Percentiles rank a stretch among this genome's conserved stretches.
Evolutionary conservation across 2,329 filamentous ascomycete species (phyloP).

Genomic region (Alternaria viburni): DNA sequence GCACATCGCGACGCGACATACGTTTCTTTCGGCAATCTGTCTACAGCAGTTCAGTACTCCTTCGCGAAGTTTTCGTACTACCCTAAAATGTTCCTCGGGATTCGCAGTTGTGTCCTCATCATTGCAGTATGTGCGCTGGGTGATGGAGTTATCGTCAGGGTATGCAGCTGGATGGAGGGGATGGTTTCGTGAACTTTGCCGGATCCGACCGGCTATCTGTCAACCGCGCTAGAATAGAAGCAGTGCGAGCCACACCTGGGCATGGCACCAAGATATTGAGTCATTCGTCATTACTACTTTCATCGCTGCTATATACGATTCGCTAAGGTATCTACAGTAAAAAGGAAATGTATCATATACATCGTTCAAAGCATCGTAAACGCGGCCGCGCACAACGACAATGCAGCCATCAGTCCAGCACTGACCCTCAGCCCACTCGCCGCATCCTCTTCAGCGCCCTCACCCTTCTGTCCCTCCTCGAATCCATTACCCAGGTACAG

Average conservation of each 20-base stretch:
- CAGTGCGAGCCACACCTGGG: no score
- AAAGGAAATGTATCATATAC: background rate
- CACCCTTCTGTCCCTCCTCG: constrained; percentile 38
- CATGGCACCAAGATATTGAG: no score
- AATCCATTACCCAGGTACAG: constrained; percentile 43
- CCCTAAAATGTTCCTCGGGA: background rate
- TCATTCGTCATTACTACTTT: background rate
- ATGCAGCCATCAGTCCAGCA: constrained; percentile 14
- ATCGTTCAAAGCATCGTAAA: constrained; percentile 4
- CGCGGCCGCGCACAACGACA: constrained; percentile 1
- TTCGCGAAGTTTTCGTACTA: background rate
- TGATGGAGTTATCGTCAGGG: background rate
- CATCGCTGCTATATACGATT: background rate
- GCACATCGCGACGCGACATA: background rate
- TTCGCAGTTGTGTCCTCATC: background rate
- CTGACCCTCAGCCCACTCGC: constrained; percentile 14
- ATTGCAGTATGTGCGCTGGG: background rate
- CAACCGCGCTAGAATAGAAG: background rate
- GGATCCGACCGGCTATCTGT: background rate
- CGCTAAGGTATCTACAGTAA: constrained; percentile 5
- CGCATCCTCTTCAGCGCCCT: constrained; percentile 23
- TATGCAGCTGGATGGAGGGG: background rate
- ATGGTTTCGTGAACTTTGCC: background rate
- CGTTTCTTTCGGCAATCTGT: background rate
- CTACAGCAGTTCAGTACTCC: background rate